Evolutionary conservation across 768 basidiomycete genomes (phyloP), one percentile per base, ranked within the genome.

Genomic region (Sarcodon aspratus): DNA sequence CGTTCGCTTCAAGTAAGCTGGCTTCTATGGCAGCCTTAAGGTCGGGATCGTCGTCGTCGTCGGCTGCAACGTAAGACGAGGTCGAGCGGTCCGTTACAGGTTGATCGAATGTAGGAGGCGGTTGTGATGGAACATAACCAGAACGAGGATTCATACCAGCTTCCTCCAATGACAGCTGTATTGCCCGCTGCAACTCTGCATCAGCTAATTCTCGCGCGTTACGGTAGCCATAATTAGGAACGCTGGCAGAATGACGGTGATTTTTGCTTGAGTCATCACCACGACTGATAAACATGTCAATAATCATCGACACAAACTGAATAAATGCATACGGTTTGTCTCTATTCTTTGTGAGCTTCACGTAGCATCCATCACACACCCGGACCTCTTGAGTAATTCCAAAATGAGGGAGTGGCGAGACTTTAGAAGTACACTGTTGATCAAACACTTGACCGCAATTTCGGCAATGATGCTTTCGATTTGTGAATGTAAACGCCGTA

Each of bases 371-470:
- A 53, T 99, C 95, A 50, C 96, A 98, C 0, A 98, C 95, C 36
- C 96, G 74, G 6, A 99, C 96, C 35, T 86, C 83, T 59, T 96
- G 85, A 1, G 80, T 72, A 55, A 99, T 93, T 9, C 96, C 96
- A 57, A 90, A 95, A 61, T 93, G 88, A 4, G 96, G 95, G 18
- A 98, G 72, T 0, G 90, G 70, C 64, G 90, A 78, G 2, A 74
- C 69, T 64, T 91, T 87, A 33, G 86, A 82, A 0, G 91, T 94
- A 63, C 96, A 99, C 37, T 79, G 74, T 48, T 94, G 91, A 66
- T 97, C 95, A 60, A 96, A 98, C 11, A 98, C 92, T 61, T 85
- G 83, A 7, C 96, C 96, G 66, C 96, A 99, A 63, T 97, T 97
- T 11, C 96, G 80, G 62, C 96, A 99, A 59, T 99, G 96, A 58